phyloP scores from a whole-genome alignment of 345 rosid species.

The Eucalyptus cloeziana region DNA sequence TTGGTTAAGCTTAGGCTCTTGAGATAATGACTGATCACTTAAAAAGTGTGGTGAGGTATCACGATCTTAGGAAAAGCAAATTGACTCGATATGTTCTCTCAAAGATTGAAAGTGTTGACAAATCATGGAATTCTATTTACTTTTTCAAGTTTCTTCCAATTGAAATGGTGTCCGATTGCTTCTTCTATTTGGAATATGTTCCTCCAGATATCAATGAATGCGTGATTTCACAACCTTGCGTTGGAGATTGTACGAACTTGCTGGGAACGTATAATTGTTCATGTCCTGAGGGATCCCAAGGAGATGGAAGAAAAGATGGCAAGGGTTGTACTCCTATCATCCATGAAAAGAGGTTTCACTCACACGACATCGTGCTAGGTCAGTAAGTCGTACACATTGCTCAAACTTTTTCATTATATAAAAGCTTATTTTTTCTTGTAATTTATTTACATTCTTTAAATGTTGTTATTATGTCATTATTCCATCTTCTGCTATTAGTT shows the following conservation, averaged over 20 bases:
- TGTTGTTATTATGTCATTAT: background rate
- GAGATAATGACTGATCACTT: background rate
- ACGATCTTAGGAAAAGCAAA: rapidly evolving
- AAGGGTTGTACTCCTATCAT: background rate
- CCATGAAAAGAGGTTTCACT: background rate
- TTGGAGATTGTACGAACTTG: background rate
- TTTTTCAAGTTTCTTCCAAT: background rate
- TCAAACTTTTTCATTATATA: no score
- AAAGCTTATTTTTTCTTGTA: background rate
- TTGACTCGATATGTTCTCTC: no score
- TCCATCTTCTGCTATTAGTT: background rate
- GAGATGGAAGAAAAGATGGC: constrained; percentile 1
- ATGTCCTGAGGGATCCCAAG: constrained; percentile 9
- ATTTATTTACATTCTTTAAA: background rate
- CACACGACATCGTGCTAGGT: background rate
- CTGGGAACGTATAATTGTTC: constrained; percentile 7
- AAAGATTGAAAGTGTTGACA: no score
- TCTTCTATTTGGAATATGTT: background rate
- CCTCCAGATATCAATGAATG: constrained; percentile 6
- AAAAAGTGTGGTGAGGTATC: no score
- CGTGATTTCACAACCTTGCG: background rate
- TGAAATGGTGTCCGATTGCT: background rate
- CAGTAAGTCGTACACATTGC: background rate
- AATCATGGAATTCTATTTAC: background rate
- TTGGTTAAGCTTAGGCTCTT: background rate